Base-by-base conservation (phyloP, 1,284 basidiomycete genomes). In the Calocybe gambosa region DNA sequence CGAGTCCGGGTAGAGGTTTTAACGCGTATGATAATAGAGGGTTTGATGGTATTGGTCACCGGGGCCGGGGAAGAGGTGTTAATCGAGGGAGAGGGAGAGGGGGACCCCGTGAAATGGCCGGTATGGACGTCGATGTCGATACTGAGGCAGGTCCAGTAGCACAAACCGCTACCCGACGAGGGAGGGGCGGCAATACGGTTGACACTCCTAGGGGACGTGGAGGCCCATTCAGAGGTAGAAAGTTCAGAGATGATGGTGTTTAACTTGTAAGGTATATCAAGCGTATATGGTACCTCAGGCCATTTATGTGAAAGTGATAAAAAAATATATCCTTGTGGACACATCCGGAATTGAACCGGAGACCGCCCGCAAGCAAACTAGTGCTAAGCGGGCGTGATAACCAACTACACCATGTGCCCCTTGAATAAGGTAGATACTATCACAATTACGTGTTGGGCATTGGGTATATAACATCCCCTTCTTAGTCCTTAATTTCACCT, bases 281-380 rank as follows among this genome's bases (percentile, higher is more conserved):
- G 25, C 25, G 5, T 26, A n/a, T n/a, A n/a, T n/a, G n/a, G n/a
- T n/a, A n/a, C n/a, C n/a, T n/a, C n/a, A n/a, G n/a, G n/a, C n/a
- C n/a, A n/a, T n/a, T n/a, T n/a, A n/a, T n/a, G n/a, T n/a, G n/a
- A n/a, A n/a, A 26, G 9, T 26, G 25, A 26, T 9, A 26, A 26
- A 26, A 26, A 26, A 26, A 26, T 9, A 26, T 26, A 5, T 26
- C 25, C n/a, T n/a, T 5, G 25, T 55, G 53, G 54, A 55, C 54
- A 55, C 54, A 55, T 52, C 52, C 52, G 52, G 54, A 54, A 52
- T 54, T 54, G 53, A 54, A 54, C 47, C 50, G 53, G 50, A 48
- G 42, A 52, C 50, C 50, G 50, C 50, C 53, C 53, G 53, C 50
- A 52, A 12, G 31, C 10, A 15, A 4, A 18, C 3, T 38, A 13